phyloP scores from a whole-genome alignment of 129 eudicot species.

The Kitagawia praeruptora region DNA sequence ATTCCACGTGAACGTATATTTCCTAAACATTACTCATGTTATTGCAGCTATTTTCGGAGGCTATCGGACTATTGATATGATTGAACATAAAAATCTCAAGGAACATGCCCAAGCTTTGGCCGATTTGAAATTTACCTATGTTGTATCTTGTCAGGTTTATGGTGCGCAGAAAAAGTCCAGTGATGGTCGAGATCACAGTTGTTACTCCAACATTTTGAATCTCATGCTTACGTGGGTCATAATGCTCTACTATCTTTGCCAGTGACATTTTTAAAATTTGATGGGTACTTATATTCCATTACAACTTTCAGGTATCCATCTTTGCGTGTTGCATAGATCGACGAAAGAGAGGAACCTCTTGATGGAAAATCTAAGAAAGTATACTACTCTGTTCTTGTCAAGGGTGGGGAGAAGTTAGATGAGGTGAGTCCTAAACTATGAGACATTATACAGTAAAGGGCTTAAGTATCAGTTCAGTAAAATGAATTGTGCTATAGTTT shows the following conservation, averaged over 20 bases:
- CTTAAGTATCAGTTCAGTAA: background rate
- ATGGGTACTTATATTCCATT: background rate
- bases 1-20: background rate
- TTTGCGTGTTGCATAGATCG: constrained; percentile 89
- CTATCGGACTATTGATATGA: constrained; percentile 59
- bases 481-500: background rate
- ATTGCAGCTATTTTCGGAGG: constrained; percentile 73
- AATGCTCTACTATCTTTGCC: background rate
- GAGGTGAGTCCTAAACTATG: constrained; percentile 45
- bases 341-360: constrained; percentile 68
- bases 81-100: constrained; percentile 42
- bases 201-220: constrained; percentile 70
- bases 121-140: constrained; percentile 90
- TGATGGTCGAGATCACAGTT: constrained; percentile 58
- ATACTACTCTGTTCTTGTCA: constrained; percentile 90
- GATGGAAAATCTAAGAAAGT: constrained; percentile 52
- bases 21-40: constrained; percentile 17
- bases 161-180: constrained; percentile 92
- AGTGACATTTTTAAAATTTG: background rate
- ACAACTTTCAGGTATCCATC: constrained; percentile 70
- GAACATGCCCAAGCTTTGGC: constrained; percentile 79
- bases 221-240: constrained; percentile 70
- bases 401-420: constrained; percentile 90
- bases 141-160: constrained; percentile 94
- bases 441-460: background rate